Percentiles rank a stretch among this genome's conserved stretches.
Conservation (phyloP, 2,329 filamentous ascomycete species). For the Exophiala alcalophila region DNA sequence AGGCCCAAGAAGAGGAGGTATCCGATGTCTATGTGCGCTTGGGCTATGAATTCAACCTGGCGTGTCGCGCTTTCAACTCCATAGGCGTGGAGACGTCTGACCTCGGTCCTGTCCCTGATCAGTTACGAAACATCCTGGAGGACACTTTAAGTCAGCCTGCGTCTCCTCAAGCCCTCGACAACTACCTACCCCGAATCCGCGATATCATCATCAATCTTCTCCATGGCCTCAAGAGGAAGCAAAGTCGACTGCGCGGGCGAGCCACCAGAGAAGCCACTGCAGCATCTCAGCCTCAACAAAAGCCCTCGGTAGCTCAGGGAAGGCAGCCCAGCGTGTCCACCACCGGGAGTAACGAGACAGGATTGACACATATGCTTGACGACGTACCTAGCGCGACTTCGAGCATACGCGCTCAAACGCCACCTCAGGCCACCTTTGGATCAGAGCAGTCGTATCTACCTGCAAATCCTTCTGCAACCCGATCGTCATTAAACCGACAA, state of each 20-base stretch:
- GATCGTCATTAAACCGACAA: conserved; percentile 17
- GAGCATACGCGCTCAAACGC: conserved; percentile 17
- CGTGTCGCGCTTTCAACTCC: conserved; percentile 90
- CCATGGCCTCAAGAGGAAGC: conserved; percentile 94
- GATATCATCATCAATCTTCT: conserved; percentile 98
- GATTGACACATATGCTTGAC: conserved; percentile 43
- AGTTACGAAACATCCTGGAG: conserved; percentile 85
- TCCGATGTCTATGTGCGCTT: conserved; percentile 97
- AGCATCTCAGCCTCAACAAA: conserved; percentile 39
- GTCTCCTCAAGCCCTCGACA: conserved; percentile 86
- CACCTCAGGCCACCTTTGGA: conserved; percentile 1
- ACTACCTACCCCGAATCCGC: conserved; percentile 87
- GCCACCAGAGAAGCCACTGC: conserved; percentile 43
- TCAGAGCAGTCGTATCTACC: conserved; percentile 6
- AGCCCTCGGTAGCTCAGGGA: conserved; percentile 22
- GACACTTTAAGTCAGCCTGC: conserved; percentile 96
- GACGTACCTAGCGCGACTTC: conserved; percentile 30
- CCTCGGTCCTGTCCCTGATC: conserved; percentile 90
- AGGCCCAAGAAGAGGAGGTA: conserved; percentile 89
- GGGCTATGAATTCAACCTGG: conserved; percentile 99
- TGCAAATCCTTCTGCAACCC: conserved; percentile 8
- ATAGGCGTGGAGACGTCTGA: conserved; percentile 96
- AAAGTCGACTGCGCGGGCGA: conserved; percentile 72
- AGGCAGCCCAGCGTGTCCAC: conserved; percentile 50
- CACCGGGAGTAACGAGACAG: conserved; percentile 43